Conservation (phyloP, 768 basidiomycete species). For the Tephrocybe rancida region DNA sequence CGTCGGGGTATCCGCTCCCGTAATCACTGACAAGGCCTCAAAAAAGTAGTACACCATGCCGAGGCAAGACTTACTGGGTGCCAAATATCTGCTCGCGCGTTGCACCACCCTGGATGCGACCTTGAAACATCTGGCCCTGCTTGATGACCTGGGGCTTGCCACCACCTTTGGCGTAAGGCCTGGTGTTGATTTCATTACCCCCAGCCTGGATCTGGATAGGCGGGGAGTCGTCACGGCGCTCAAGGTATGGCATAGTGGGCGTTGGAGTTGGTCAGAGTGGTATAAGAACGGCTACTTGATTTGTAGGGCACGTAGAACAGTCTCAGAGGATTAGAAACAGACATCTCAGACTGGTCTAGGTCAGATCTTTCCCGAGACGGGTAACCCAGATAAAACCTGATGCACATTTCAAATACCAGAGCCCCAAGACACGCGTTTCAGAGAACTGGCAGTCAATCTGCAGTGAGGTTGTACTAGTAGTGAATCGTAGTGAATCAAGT, state of each 20-base stretch:
- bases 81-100: conserved; percentile 9
- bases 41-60: neutral
- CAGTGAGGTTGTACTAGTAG: neutral
- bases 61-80: neutral
- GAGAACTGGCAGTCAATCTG: too few relatives aligned
- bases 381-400: too few relatives aligned
- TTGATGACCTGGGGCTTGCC: conserved; percentile 4
- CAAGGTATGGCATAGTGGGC: neutral
- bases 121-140: conserved; percentile 5
- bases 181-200: neutral
- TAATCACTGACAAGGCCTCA: conserved; percentile 4
- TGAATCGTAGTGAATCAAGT: neutral
- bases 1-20: conserved; percentile 14
- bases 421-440: too few relatives aligned
- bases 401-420: too few relatives aligned
- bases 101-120: conserved; percentile 12
- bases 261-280: neutral
- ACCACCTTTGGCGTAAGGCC: conserved; percentile 4
- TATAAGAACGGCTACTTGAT: too few relatives aligned
- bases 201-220: neutral
- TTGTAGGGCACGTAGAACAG: neutral
- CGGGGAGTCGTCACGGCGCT: neutral
- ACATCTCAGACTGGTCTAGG: neutral
- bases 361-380: neutral
- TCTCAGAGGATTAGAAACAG: conserved; percentile 6